These are phyloP conservation scores for Puccinia triticina DNA, from an alignment of 1,284 basidiomycete genomes.

Conservation along the genomic window DNA sequence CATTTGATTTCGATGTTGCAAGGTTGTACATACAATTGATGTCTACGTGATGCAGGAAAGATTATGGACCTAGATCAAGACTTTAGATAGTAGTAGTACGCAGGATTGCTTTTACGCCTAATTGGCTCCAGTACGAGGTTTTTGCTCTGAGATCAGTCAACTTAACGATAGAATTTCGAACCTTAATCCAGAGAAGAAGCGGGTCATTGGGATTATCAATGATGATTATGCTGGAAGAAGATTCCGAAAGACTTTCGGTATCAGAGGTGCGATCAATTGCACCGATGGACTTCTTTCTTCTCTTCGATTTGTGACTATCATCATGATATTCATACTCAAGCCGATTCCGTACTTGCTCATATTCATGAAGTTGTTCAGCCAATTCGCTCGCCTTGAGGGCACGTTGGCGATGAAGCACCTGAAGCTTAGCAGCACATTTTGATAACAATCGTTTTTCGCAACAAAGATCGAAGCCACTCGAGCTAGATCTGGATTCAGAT, in stretches of 20 bases:
- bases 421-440: neutral
- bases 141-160: neutral
- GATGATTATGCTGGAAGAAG: neutral
- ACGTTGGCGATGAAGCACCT: neutral
- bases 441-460: neutral
- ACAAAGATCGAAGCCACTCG: too few species aligned
- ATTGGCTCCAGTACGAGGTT: neutral
- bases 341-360: neutral
- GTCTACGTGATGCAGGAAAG: too few species aligned
- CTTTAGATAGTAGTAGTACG: neutral
- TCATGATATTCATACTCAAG: neutral
- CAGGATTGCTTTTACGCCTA: neutral
- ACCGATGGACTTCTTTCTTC: neutral
- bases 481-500: neutral
- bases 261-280: neutral
- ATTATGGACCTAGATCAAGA: too few species aligned
- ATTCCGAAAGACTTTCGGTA: neutral
- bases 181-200: neutral
- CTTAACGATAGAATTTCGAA: neutral
- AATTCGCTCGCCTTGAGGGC: neutral
- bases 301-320: neutral
- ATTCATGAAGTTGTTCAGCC: neutral
- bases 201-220: neutral
- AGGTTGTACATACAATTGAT: too few species aligned
- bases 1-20: too few species aligned